A percentile compares a stretch with the other conserved stretches of the same genome.
Evolutionary conservation across 495 filamentous ascomycete species (phyloP).

Genomic region (Chaetomium tenue): DNA sequence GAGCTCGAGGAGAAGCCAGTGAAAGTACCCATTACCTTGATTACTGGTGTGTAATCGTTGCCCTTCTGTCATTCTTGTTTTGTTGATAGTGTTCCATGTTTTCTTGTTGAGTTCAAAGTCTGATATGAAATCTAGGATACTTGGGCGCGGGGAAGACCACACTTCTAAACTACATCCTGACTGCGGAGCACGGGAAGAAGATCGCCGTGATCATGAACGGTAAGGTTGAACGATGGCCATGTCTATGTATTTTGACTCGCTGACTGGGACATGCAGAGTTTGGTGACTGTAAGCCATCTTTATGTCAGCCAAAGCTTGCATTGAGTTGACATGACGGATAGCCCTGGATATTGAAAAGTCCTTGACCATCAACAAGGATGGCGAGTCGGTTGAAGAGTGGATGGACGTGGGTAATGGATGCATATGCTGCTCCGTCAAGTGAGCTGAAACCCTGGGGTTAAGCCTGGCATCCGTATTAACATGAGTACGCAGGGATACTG

Average conservation of each 20-base stretch:
- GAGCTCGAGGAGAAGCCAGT: constrained; percentile 51
- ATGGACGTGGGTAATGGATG: constrained; percentile 94
- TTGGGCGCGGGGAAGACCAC: constrained; percentile 96
- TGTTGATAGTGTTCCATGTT: not conserved
- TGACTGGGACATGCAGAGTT: constrained; percentile 61
- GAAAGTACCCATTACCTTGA: constrained; percentile 90
- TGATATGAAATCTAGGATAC: constrained; percentile 54
- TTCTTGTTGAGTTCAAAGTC: not conserved
- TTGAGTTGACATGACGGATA: constrained; percentile 38
- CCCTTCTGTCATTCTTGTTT: not conserved
- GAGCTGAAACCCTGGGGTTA: constrained; percentile 20
- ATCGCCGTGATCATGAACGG: constrained; percentile 98
- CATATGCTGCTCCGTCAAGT: constrained; percentile 98
- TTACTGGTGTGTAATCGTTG: constrained; percentile 61
- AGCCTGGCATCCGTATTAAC: not conserved
- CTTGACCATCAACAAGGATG: constrained; percentile 80
- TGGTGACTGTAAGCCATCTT: constrained; percentile 71
- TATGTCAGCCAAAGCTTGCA: not conserved
- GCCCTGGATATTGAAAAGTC: constrained; percentile 90
- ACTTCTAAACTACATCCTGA: constrained; percentile 90
- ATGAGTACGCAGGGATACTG: constrained; percentile 62
- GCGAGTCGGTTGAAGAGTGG: constrained; percentile 89
- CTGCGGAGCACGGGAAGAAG: constrained; percentile 90
- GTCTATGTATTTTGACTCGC: not conserved
- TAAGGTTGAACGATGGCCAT: constrained; percentile 26